Evolutionary conservation across 1,139 yeast genomes (phyloP).

Genomic region (Petasospora fabianii): DNA sequence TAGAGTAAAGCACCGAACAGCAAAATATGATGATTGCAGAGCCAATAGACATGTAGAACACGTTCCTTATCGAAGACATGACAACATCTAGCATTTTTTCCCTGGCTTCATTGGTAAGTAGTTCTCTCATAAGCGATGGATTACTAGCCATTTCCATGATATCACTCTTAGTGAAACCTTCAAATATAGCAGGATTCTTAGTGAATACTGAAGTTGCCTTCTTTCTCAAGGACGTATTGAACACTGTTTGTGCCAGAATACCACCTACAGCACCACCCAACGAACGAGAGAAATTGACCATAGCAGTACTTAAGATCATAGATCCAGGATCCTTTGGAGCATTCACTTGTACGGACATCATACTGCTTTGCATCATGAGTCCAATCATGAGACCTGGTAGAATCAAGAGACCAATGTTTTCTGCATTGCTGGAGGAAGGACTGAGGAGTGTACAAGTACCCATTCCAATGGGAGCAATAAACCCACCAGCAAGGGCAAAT

Average conservation of each 20-base stretch:
- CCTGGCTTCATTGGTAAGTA: no score
- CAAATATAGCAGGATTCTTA: no score
- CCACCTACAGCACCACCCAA: slow-evolving; percentile 49
- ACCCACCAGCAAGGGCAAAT: slow-evolving; percentile 41
- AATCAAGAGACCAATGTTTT: slow-evolving; percentile 51
- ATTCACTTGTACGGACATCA: slow-evolving; percentile 49
- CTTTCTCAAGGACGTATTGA: slow-evolving; percentile 32
- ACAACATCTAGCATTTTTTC: no score
- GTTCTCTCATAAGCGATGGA: no score
- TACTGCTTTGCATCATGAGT: slow-evolving; percentile 46
- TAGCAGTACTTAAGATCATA: slow-evolving; percentile 46
- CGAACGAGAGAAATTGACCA: slow-evolving; percentile 44
- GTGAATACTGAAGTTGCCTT: no score
- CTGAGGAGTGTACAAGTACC: slow-evolving; percentile 46
- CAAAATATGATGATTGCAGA: no score
- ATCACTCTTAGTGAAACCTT: no score
- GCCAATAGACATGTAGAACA: no score
- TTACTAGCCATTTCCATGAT: no score
- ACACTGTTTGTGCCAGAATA: slow-evolving; percentile 45
- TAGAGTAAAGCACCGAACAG: no score
- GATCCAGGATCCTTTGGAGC: slow-evolving; percentile 54
- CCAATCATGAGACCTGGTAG: slow-evolving; percentile 57
- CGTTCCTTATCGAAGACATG: no score
- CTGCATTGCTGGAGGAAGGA: slow-evolving; percentile 34
- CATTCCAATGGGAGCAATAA: slow-evolving; percentile 46